Percentiles rank a stretch among this genome's conserved stretches.
phyloP scores from a whole-genome alignment of 192 early-diverging fungal genomes.

The Thoreauomyces humboldtii region DNA sequence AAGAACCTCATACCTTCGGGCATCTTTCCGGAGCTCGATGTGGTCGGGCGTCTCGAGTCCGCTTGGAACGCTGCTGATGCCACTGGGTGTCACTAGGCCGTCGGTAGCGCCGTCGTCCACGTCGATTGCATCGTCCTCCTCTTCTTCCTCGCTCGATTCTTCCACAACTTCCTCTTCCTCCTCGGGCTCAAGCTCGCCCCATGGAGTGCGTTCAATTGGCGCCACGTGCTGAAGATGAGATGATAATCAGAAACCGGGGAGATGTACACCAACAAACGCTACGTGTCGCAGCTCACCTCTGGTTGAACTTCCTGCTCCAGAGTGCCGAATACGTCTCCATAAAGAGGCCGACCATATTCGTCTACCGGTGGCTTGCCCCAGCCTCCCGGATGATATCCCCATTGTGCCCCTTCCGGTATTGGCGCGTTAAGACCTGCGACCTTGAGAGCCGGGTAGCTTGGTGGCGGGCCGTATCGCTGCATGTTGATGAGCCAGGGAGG shows the following conservation, averaged over 20 bases:
- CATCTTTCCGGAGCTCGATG: slow-evolving; percentile 85
- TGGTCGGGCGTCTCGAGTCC: slow-evolving; percentile 81
- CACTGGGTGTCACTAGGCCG: slow-evolving; percentile 85
- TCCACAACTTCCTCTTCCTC: slow-evolving; percentile 73
- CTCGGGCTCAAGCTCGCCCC: slow-evolving; percentile 89
- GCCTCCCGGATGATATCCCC: slow-evolving; percentile 97
- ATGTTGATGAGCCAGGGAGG: slow-evolving; percentile 98
- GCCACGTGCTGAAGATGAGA: slow-evolving; percentile 46
- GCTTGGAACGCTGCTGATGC: slow-evolving; percentile 67
- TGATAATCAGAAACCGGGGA: not conserved
- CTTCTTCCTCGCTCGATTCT: slow-evolving; percentile 59
- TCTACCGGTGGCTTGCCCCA: slow-evolving; percentile 61
- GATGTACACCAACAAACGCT: not conserved
- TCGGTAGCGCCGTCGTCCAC: slow-evolving; percentile 38
- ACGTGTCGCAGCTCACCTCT: slow-evolving; percentile 42
- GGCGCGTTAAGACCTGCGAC: slow-evolving; percentile 95
- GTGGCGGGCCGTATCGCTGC: slow-evolving; percentile 96
- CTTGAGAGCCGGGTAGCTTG: slow-evolving; percentile 85
- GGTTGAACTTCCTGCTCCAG: slow-evolving; percentile 44
- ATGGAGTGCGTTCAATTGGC: slow-evolving; percentile 71
- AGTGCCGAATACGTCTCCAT: slow-evolving; percentile 92
- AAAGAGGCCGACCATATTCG: slow-evolving; percentile 84
- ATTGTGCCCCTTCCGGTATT: slow-evolving; percentile 95
- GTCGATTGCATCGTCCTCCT: slow-evolving; percentile 55
- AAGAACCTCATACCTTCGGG: slow-evolving; percentile 37